Percentiles rank a stretch among this genome's conserved stretches.
phyloP scores from a whole-genome alignment of 148 eudicot species.

The Vaccinium myrtillus region DNA sequence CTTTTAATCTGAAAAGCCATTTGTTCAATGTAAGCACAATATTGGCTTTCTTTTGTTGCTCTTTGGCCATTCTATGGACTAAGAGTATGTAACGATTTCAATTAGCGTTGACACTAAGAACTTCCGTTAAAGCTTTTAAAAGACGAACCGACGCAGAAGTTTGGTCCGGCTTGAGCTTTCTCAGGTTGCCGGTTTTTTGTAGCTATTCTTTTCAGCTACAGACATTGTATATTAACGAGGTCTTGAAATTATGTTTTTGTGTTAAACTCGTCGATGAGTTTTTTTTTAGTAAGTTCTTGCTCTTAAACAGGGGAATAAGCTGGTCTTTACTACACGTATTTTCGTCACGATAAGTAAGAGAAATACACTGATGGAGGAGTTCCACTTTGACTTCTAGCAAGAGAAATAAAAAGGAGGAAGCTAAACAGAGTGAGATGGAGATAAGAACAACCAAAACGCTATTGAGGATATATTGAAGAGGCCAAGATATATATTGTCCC shows the following conservation, averaged over 20 bases:
- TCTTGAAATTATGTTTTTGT: neutral
- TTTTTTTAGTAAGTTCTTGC: constrained; percentile 13
- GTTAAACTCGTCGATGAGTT: neutral
- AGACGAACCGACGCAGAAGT: neutral
- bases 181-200: neutral
- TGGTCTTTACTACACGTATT: neutral
- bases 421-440: neutral
- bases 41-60: neutral
- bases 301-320: too few species aligned
- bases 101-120: neutral
- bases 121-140: neutral
- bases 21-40: neutral
- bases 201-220: neutral
- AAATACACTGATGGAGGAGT: neutral
- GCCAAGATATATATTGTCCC: neutral
- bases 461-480: constrained; percentile 20
- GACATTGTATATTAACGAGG: neutral
- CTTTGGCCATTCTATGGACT: neutral
- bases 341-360: neutral
- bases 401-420: neutral
- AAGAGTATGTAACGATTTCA: neutral
- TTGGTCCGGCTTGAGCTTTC: neutral
- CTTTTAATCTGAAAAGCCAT: neutral
- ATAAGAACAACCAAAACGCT: neutral
- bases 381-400: neutral